Percentiles rank a stretch among this genome's conserved stretches.
Conservation (phyloP, 1,284 basidiomycete genomes). For the Vanrija sp. region DNA sequence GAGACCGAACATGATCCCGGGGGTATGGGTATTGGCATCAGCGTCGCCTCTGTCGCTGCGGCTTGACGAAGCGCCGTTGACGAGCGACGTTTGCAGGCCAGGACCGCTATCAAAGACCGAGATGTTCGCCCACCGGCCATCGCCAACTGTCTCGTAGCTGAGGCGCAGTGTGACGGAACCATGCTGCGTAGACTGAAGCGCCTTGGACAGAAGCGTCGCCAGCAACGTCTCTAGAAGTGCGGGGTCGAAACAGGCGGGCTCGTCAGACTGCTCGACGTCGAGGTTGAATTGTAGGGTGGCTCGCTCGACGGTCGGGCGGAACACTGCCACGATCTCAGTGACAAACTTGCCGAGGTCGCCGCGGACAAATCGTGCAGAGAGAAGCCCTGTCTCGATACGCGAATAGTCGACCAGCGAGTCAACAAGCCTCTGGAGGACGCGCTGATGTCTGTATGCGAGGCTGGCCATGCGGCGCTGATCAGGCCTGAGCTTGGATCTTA, state of each 20-base stretch:
- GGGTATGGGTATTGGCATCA: too few relatives aligned
- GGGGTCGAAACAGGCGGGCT: conserved; percentile 34
- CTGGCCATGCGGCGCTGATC: conserved; percentile 25
- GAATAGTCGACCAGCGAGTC: conserved; percentile 44
- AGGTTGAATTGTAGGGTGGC: not conserved
- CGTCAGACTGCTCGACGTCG: conserved; percentile 22
- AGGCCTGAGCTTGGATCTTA: conserved; percentile 5
- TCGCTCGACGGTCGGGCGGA: conserved; percentile 36
- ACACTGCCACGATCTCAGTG: conserved; percentile 43
- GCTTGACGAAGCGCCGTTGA: too few relatives aligned
- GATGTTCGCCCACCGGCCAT: conserved; percentile 20
- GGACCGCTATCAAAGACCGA: conserved; percentile 39
- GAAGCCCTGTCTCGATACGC: conserved; percentile 38
- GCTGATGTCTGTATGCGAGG: conserved; percentile 37
- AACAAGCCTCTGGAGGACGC: conserved; percentile 34
- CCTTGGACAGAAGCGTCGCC: conserved; percentile 37
- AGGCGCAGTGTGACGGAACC: conserved; percentile 21
- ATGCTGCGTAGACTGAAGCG: conserved; percentile 25
- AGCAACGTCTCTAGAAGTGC: conserved; percentile 45
- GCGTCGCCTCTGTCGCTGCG: too few relatives aligned
- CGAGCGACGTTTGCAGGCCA: conserved; percentile 11
- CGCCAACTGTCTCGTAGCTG: conserved; percentile 13
- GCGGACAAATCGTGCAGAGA: conserved; percentile 42
- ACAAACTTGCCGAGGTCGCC: conserved; percentile 40
- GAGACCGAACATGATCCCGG: conserved; percentile 12